Percentiles rank a stretch among this genome's conserved stretches.
Conservation (phyloP, 2,329 filamentous ascomycete genomes). For the Didymella keratinophila region DNA sequence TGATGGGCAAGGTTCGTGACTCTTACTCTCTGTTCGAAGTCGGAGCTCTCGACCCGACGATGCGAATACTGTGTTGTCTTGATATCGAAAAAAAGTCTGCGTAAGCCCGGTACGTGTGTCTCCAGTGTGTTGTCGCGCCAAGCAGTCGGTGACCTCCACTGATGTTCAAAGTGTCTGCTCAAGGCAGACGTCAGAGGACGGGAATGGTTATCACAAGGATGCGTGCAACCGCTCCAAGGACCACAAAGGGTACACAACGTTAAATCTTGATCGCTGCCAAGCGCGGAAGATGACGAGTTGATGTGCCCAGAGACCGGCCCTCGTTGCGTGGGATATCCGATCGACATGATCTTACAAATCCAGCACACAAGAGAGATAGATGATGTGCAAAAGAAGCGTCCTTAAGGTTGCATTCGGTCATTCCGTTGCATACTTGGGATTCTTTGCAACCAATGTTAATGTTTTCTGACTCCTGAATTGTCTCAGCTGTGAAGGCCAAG, state of each 20-base stretch:
- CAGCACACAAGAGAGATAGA: background rate
- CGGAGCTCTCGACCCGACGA: background rate
- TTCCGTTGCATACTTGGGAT: background rate
- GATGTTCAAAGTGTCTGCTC: background rate
- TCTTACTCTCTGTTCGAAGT: background rate
- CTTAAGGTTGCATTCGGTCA: background rate
- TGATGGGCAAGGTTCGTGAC: background rate
- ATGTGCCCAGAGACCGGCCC: constrained; percentile 16
- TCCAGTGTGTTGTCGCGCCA: constrained; percentile 8
- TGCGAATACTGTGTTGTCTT: background rate
- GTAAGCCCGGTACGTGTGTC: constrained; percentile 1
- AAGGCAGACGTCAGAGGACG: background rate
- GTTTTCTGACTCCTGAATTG: constrained; percentile 9
- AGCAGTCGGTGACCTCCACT: constrained; percentile 6
- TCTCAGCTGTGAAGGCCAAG: constrained; percentile 19
- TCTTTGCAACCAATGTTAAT: background rate
- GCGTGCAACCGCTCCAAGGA: constrained; percentile 9
- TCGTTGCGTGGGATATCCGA: background rate
- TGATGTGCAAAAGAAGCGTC: background rate
- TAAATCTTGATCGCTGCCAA: constrained; percentile 26
- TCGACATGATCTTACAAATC: background rate
- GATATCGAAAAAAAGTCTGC: background rate
- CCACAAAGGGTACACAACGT: constrained; percentile 15
- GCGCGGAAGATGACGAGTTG: constrained; percentile 30
- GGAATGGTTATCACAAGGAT: background rate